Evolutionary conservation across 2,329 filamentous ascomycete genomes (phyloP).

Genomic region (Claviceps pazoutovae): DNA sequence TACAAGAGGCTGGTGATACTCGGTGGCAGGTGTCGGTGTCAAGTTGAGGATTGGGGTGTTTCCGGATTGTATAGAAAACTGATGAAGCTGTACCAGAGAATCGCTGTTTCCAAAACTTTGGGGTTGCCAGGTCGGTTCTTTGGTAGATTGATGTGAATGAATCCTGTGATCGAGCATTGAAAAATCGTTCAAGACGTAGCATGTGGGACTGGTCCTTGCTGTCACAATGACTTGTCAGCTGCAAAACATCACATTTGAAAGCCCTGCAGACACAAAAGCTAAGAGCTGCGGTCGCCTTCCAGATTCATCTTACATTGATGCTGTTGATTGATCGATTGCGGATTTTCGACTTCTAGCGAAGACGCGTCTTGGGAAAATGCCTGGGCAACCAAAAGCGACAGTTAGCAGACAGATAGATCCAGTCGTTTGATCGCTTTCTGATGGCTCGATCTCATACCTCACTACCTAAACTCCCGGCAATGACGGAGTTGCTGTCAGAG

Average conservation of each 20-base stretch:
- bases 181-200: neutral
- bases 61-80: too few relatives aligned
- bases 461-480: neutral
- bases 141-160: neutral
- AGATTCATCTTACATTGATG: neutral
- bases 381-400: neutral
- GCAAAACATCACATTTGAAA: neutral
- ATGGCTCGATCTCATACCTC: neutral
- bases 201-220: neutral
- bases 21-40: neutral
- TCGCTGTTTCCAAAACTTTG: too few relatives aligned
- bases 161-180: neutral
- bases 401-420: neutral
- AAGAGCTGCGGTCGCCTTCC: too few relatives aligned
- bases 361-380: neutral
- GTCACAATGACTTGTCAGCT: neutral
- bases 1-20: neutral
- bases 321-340: neutral
- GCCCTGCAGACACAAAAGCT: too few relatives aligned
- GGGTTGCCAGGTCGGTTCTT: neutral
- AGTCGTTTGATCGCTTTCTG: neutral
- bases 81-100: too few relatives aligned
- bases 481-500: neutral
- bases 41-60: neutral
- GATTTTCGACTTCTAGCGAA: neutral